Evolutionary conservation across 2,329 filamentous ascomycete species (phyloP).

Genomic region (Blumeria hordei): DNA sequence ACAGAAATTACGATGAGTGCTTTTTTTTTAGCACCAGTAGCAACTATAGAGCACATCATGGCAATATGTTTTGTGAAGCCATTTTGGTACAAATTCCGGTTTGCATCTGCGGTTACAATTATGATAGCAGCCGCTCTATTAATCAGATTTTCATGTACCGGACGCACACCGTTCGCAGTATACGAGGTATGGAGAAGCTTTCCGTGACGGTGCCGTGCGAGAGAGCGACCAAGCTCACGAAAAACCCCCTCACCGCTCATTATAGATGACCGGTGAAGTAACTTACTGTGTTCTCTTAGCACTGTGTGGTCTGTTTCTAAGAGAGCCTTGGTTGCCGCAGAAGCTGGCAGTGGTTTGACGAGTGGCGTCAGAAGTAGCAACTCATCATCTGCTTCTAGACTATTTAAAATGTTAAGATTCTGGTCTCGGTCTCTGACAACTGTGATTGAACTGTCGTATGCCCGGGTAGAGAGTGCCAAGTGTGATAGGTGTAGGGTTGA

Average conservation of each 20-base stretch:
- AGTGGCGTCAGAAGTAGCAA: conserved; percentile 71
- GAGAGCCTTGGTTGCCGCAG: conserved; percentile 51
- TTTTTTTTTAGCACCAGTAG: conserved; percentile 58
- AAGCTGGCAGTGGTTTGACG: conserved; percentile 79
- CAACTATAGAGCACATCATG: conserved; percentile 77
- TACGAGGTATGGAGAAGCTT: conserved; percentile 86
- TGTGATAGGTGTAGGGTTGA: conserved; percentile 66
- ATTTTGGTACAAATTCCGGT: conserved; percentile 78
- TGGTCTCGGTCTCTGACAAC: conserved; percentile 77
- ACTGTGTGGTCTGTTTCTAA: conserved; percentile 25
- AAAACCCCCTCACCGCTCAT: conserved; percentile 92
- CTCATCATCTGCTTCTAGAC: conserved; percentile 66
- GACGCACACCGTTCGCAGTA: conserved; percentile 74
- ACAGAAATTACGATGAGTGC: conserved; percentile 77
- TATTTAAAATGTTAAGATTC: conserved; percentile 57
- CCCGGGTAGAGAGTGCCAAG: conserved; percentile 54
- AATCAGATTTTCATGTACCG: conserved; percentile 83
- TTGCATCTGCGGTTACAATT: conserved; percentile 79
- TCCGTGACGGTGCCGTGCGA: conserved; percentile 68
- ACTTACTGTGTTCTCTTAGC: conserved; percentile 26
- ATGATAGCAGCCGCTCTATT: conserved; percentile 72
- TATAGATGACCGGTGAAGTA: conserved; percentile 33
- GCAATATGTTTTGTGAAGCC: conserved; percentile 91
- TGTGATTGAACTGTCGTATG: conserved; percentile 82
- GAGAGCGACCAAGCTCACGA: conserved; percentile 60